Base-by-base conservation (phyloP, 805 yeast species). In the Ogataea trehaloabstinens region DNA sequence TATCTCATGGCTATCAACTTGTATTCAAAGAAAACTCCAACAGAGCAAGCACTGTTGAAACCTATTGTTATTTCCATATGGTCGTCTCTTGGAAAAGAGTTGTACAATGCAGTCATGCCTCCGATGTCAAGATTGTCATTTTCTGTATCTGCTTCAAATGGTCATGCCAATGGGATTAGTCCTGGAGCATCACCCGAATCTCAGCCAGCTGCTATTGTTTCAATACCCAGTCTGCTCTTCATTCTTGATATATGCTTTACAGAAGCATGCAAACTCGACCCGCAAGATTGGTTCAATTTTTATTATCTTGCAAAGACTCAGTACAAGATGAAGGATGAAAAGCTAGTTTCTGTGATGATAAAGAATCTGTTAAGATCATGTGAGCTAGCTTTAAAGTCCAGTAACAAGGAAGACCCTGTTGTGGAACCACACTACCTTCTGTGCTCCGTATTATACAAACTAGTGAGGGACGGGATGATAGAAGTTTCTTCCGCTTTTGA, bases 381-480 rank as follows among this genome's bases (percentile, higher is more conserved):
- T 41, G 31, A 41, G 0, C 38, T 70, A 4, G 76, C 82, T 0
- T 46, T 52, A 6, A 58, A 52, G 6, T 53, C 64, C 2, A 57
- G 72, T 2, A 49, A 60, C 4, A 66, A 68, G 34, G 62, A 67
- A 4, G 93, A 84, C 28, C 71, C 74, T 1, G 66, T 82, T 2
- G 63, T 90, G 31, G 96, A 90, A 51, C 91, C 96, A 0, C 89
- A 84, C 53, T 89, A 88, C 52, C 67, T 70, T 31, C 57, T 83
- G 3, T 71, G 85, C 29, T 71, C 86, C 0, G 44, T 74, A 24
- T 52, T 76, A 4, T 80, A 73, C 62, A 89, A 89, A 55, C 70
- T 71, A 34, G 76, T 71, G 7, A 66, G 63, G 25, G 16, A 24
- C 0, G 72, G 60, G 0, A 37, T 55, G 13, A 16, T 85, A 0